Evolutionary conservation across 495 filamentous ascomycete genomes (phyloP), one percentile per base, ranked within the genome.

Genomic region (Penicillium lividum): DNA sequence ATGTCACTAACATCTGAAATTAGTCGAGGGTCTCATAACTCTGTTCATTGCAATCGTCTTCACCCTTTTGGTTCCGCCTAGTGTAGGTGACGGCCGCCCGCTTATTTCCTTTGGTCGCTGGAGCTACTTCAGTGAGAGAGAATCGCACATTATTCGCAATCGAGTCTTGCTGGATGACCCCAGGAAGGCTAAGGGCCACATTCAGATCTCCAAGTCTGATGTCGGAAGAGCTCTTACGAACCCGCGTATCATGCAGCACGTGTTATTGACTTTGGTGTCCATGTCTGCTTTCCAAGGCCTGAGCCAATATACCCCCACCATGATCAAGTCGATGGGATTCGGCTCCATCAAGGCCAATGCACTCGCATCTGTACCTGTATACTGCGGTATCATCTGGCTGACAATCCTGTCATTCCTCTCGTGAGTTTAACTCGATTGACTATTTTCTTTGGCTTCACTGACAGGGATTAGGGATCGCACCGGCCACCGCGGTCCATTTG

Each of bases 11-110:
- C 31, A 27, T 29, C 10, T 25, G 13, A 5, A 16, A 16, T 16
- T 51, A 77, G 77, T 84, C 33, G 82, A 85, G 59, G 83, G 82
- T 8, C 45, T 78, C 3, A 78, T 85, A 44, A 85, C 83, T 5
- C 67, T 86, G 9, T 68, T 77, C 48, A 75, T 80, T 13, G 82
- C 74, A 4, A 60, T 80, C 28, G 38, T 82, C 10, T 84, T 86
- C 62, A 69, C 80, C 31, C 68, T 76, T 1, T 56, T 82, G 10
- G 75, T 84, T 5, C 82, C 83, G 0, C 67, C 72, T 1, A 68
- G 67, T 1, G 72, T 69, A 0, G 73, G 70, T 5, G 71, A 80
- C 27, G 72, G 75, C 1, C 71, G 66, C 9, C 74, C 81, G 0
- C 66, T 81, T 7, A 75, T 80, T 31, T 62, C 73, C 33, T 63